Base-by-base conservation (phyloP, 108 stramenopile genomes). In the Craspedostauros australis region DNA sequence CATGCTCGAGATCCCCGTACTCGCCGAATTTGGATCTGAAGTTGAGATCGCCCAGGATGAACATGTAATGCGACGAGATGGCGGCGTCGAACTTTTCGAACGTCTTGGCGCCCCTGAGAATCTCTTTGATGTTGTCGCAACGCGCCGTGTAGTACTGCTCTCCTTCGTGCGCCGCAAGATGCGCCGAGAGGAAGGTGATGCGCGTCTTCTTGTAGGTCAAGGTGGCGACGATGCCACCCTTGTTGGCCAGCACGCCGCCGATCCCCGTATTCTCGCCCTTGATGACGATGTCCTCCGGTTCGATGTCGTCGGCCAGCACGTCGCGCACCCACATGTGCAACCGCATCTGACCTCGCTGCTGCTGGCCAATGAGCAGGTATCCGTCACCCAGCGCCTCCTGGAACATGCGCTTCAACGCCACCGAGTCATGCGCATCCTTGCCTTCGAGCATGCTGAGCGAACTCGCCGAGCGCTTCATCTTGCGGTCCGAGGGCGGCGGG, bases 1-100 rank as follows among this genome's bases (percentile, higher is more conserved):
- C 75, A 62, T 77, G 72, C 3, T 50, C 51, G 2, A 57, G 22
- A 3, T 45, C 28, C 15, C 39, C 66, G n/a, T 41, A 40, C 9
- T 64, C 53, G 4, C 30, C 32, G 20, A 68, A 57, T 5, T 59
- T 50, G 4, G 54, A 48, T 24, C 73, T 61, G 41, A 72, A 79
- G 46, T 79, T 79, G 31, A 79, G 39, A 57, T 79, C 78, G 11
- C 78, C 78, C 9, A 71, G 43, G 3, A 74, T 52, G 51, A 79
- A 79, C 22, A 48, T 53, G 50, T 72, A 64, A 54, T 79, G 78
- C 30, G 55, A 36, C 4, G 53, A 49, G 29, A 64, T 44, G 8
- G 65, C 54, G 25, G 70, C 81, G 59, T 79, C 81, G 26, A 66
- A 56, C 21, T 62, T 62, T 3, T 25, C 51, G 20, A 49, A 59